Conservation (phyloP, 2,329 filamentous ascomycete genomes). For the Curvularia spicifera region DNA sequence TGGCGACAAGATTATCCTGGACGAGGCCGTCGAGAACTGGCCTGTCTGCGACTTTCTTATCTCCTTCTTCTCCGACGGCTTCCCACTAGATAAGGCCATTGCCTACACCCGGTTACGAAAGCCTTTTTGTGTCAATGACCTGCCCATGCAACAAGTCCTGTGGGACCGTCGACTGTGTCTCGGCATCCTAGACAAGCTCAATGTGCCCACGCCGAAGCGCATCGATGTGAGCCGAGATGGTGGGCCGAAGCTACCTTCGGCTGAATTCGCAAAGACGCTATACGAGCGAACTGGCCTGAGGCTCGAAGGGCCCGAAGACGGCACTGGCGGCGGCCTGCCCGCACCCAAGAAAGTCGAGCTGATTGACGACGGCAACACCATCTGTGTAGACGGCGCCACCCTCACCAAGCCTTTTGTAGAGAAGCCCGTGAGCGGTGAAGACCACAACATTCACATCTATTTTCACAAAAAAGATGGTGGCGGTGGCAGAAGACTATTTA, state of each 20-base stretch:
- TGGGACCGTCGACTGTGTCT: constrained; percentile 95
- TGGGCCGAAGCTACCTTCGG: constrained; percentile 77
- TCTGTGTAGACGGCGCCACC: constrained; percentile 82
- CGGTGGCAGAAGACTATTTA: constrained; percentile 88
- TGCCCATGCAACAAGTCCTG: constrained; percentile 95
- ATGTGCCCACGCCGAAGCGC: constrained; percentile 85
- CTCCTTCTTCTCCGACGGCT: constrained; percentile 97
- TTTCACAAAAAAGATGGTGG: constrained; percentile 87
- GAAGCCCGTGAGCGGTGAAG: constrained; percentile 96
- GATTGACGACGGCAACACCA: constrained; percentile 85
- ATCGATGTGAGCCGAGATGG: constrained; percentile 93
- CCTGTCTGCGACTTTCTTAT: constrained; percentile 95
- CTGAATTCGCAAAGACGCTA: constrained; percentile 80
- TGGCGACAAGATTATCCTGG: constrained; percentile 97
- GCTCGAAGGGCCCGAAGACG: constrained; percentile 73
- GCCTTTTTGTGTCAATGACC: constrained; percentile 96
- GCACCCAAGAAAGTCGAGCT: constrained; percentile 75
- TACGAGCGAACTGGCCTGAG: constrained; percentile 79
- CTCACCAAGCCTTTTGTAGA: constrained; percentile 96
- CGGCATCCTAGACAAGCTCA: constrained; percentile 83
- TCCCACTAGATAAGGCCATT: constrained; percentile 95
- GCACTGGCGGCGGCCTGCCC: constrained; percentile 64
- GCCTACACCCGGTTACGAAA: constrained; percentile 92
- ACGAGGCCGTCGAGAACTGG: constrained; percentile 97
- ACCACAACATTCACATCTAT: constrained; percentile 99